Conservation (phyloP, 805 yeast genomes). For the Grigorovia humatica region DNA sequence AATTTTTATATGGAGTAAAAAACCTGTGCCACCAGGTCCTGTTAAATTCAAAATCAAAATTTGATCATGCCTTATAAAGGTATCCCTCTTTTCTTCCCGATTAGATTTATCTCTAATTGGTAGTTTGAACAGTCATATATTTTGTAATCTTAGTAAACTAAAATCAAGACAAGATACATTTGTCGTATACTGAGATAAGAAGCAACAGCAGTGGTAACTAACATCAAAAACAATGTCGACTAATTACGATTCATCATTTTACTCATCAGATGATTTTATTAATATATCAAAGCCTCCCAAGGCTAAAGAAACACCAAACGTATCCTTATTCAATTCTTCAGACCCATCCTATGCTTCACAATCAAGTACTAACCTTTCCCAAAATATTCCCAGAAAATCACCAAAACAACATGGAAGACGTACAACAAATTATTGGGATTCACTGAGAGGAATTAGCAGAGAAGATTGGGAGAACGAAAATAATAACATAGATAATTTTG, state of each 20-base stretch:
- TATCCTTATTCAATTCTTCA: conserved; percentile 3
- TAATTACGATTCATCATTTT: neutral
- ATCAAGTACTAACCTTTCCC: neutral
- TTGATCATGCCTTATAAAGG: too few species aligned
- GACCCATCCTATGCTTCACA: neutral
- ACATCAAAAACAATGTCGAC: neutral
- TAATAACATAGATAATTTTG: neutral
- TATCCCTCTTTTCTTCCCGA: too few species aligned
- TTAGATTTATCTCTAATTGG: too few species aligned
- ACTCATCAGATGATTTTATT: conserved; percentile 13
- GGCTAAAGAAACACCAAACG: conserved; percentile 14
- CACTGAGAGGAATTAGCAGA: conserved; percentile 3
- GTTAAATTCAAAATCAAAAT: too few species aligned
- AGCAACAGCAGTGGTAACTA: neutral
- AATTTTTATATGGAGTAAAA: too few species aligned
- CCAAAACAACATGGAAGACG: conserved; percentile 7
- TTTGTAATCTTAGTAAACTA: neutral
- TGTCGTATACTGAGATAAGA: neutral
- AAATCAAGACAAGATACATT: neutral
- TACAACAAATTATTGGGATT: conserved; percentile 16
- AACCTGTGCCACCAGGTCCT: too few species aligned
- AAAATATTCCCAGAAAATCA: neutral
- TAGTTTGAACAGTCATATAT: too few species aligned
- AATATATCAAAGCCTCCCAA: conserved; percentile 16
- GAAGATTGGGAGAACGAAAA: neutral